These are phyloP conservation scores for Leccinum subrobustum DNA, from an alignment of 1,284 basidiomycete species.

Conservation along the genomic window DNA sequence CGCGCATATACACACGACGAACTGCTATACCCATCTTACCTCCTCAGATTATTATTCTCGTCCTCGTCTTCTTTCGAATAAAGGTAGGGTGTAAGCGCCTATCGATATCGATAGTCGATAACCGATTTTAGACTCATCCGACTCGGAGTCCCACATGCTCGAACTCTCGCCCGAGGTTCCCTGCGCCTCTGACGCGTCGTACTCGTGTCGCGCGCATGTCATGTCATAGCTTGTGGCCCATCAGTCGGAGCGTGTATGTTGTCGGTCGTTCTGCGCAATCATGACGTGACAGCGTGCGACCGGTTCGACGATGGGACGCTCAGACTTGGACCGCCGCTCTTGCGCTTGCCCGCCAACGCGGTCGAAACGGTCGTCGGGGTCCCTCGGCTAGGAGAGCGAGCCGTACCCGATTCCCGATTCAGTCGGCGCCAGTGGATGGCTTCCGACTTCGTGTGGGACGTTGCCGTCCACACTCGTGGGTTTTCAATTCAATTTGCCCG, in stretches of 20 bases:
- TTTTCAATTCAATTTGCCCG: background rate
- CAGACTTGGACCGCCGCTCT: background rate
- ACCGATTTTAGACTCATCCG: background rate
- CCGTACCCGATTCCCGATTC: background rate
- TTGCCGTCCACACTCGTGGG: background rate
- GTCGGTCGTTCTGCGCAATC: background rate
- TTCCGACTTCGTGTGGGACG: background rate
- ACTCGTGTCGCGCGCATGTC: background rate
- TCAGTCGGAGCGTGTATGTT: background rate
- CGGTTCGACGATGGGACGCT: background rate
- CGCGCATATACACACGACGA: background rate
- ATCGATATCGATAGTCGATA: background rate
- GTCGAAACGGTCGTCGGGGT: background rate
- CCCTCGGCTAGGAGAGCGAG: background rate
- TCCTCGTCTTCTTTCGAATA: background rate
- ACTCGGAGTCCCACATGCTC: background rate
- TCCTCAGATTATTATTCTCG: background rate
- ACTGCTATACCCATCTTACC: background rate
- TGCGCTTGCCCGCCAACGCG: background rate
- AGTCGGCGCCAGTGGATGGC: background rate
- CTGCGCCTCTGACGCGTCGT: background rate
- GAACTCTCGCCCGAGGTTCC: background rate
- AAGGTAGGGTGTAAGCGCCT: background rate
- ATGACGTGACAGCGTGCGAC: background rate
- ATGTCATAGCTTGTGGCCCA: background rate